Base-by-base conservation (phyloP, 176 grass and related monocot genomes). In the Rhynchospora breviuscula region DNA sequence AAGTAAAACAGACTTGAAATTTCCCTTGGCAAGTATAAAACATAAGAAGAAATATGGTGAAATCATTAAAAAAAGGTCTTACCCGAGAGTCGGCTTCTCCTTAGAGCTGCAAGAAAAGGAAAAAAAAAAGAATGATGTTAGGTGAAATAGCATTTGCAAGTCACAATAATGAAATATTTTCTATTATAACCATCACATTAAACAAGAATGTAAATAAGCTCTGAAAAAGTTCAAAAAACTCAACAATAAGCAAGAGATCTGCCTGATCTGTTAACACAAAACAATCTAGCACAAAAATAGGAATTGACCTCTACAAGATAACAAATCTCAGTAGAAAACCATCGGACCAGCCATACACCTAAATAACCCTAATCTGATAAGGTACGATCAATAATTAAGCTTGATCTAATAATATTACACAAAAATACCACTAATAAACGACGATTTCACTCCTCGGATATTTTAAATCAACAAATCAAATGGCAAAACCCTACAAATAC, bases 51-150 rank as follows among this genome's bases (percentile, higher is more conserved):
- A 57, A 56, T 25, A 29, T 18, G 23, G 49, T 18, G 2, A 53
- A 31, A 31, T 77, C 29, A 54, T 40, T 10, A 57, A 13, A 40
- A 73, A 79, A 25, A 44, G n/a, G 35, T 59, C 85, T 85, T 94
- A 98, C 95, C 95, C 95, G 19, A 98, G 95, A 84, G 95, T 98
- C 81, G 95, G 95, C 82, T 94, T 98, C 95, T 98, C 95, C 95
- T 98, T 98, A 84, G 95, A 98, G 92, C 95, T 98, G 92, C 80
- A 87, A 71, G 79, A 71, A 26, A 72, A 66, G 61, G 61, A 78
- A 79, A 58, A 78, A n/a, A 69, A 23, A 23, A 43, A 81, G 12
- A 88, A 80, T 18, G 14, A 57, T 78, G 73, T 57, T 4, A 78
- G 73, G 14, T 43, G 17, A 84, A 59, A 47, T 8, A 53, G 7